phyloP scores from a whole-genome alignment of 1,139 yeast genomes.

The Zygoascus sp. region DNA sequence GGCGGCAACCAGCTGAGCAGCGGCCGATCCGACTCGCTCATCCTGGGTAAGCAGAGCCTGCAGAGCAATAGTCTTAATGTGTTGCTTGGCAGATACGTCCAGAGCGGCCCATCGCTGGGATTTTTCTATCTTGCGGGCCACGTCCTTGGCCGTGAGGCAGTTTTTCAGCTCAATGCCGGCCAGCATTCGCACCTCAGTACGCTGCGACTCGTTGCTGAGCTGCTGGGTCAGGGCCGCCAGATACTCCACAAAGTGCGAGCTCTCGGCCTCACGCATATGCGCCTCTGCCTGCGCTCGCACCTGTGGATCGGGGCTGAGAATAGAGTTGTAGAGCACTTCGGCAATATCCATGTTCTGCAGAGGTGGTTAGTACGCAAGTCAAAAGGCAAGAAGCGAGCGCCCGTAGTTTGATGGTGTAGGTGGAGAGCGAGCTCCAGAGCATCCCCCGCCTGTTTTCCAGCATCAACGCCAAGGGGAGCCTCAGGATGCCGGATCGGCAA shows the following conservation, averaged over 20 bases:
- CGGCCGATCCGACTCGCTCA: conserved; percentile 78
- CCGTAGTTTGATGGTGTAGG: no score
- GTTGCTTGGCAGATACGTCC: conserved; percentile 50
- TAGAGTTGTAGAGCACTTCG: conserved; percentile 7
- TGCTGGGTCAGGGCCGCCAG: conserved; percentile 68
- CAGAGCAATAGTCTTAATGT: conserved; percentile 60
- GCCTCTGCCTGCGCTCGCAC: conserved; percentile 78
- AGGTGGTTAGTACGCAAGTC: neutral
- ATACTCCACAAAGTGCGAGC: conserved; percentile 71
- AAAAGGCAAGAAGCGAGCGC: neutral
- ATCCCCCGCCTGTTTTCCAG: no score
- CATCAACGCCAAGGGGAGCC: no score
- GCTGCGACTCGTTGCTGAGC: conserved; percentile 60
- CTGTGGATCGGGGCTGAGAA: conserved; percentile 44
- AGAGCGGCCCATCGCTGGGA: conserved; percentile 55
- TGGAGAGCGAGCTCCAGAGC: no score
- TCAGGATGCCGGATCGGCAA: no score
- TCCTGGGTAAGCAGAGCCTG: conserved; percentile 60
- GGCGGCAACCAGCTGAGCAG: conserved; percentile 94
- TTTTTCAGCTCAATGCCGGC: conserved; percentile 89
- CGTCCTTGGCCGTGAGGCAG: conserved; percentile 69
- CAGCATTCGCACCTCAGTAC: conserved; percentile 82
- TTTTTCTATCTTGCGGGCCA: conserved; percentile 29
- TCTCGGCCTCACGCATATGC: conserved; percentile 67
- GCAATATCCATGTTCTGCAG: conserved; percentile 7